These are phyloP conservation scores for Didymella glomerata DNA, from an alignment of 2,329 filamentous ascomycete genomes.

Conservation along the genomic window DNA sequence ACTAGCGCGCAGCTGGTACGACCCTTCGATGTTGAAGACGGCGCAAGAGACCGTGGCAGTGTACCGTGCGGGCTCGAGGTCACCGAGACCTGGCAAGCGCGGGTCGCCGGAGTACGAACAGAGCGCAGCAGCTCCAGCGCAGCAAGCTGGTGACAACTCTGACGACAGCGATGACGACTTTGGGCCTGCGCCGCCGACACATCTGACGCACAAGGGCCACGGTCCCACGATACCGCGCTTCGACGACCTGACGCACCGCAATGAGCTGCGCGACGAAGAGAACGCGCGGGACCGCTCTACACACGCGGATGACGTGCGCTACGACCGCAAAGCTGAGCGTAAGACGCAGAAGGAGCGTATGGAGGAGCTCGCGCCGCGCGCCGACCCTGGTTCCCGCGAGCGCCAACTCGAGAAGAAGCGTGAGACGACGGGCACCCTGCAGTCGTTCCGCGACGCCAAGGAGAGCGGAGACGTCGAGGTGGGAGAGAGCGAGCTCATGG, in stretches of 20 bases:
- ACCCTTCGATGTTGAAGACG: constrained; percentile 72
- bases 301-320: constrained; percentile 63
- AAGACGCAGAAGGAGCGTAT: constrained; percentile 73
- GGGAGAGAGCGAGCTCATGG: constrained; percentile 79
- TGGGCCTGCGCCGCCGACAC: constrained; percentile 60
- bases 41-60: constrained; percentile 52
- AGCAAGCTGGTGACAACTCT: constrained; percentile 6
- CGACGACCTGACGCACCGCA: constrained; percentile 74
- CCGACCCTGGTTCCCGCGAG: constrained; percentile 83
- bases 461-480: constrained; percentile 72
- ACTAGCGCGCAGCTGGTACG: constrained; percentile 92
- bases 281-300: constrained; percentile 60
- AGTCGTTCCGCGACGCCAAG: constrained; percentile 72
- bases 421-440: constrained; percentile 75
- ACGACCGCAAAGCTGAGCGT: constrained; percentile 70
- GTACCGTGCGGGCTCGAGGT: constrained; percentile 24
- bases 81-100: constrained; percentile 27
- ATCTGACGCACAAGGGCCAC: constrained; percentile 41
- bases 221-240: constrained; percentile 73
- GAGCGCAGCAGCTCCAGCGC: background rate
- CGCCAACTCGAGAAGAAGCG: constrained; percentile 85
- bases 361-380: constrained; percentile 83
- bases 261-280: constrained; percentile 65
- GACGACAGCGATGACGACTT: constrained; percentile 55
- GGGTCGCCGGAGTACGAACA: constrained; percentile 33